Conservation (phyloP, 2,329 filamentous ascomycete genomes). For the Epichloe uncinata region DNA sequence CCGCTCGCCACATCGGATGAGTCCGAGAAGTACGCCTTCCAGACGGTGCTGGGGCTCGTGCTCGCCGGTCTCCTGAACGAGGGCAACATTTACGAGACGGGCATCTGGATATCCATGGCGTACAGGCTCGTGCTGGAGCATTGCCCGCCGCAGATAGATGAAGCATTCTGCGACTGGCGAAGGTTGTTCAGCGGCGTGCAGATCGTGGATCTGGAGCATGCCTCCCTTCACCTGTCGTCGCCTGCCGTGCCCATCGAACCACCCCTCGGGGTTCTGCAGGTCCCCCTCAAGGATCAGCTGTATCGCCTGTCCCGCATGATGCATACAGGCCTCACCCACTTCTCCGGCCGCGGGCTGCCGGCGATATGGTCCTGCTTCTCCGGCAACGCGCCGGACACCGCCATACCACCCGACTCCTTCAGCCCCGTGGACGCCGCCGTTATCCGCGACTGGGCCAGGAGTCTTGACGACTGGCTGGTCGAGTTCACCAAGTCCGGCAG, state of each 20-base stretch:
- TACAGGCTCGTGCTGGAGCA: constrained; percentile 28
- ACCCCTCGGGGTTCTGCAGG: constrained; percentile 23
- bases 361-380: constrained; percentile 30
- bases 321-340: constrained; percentile 28
- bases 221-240: constrained; percentile 27
- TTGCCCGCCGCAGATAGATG: constrained; percentile 24
- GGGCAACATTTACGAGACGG: constrained; percentile 27
- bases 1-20: constrained; percentile 12
- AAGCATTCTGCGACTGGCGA: constrained; percentile 26
- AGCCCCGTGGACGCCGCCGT: constrained; percentile 26
- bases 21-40: constrained; percentile 26
- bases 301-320: constrained; percentile 30
- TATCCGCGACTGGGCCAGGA: constrained; percentile 28
- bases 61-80: constrained; percentile 27
- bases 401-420: constrained; percentile 16
- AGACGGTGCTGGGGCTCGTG: constrained; percentile 28
- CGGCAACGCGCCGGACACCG: constrained; percentile 8
- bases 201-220: constrained; percentile 30
- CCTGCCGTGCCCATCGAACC: constrained; percentile 27
- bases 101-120: constrained; percentile 29
- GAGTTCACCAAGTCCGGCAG: constrained; percentile 21
- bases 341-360: constrained; percentile 27
- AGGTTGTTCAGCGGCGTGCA: constrained; percentile 25
- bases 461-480: constrained; percentile 28
- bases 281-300: constrained; percentile 25